Base-by-base conservation (phyloP, 2,329 filamentous ascomycete genomes). In the Colletotrichum chrysophilum region DNA sequence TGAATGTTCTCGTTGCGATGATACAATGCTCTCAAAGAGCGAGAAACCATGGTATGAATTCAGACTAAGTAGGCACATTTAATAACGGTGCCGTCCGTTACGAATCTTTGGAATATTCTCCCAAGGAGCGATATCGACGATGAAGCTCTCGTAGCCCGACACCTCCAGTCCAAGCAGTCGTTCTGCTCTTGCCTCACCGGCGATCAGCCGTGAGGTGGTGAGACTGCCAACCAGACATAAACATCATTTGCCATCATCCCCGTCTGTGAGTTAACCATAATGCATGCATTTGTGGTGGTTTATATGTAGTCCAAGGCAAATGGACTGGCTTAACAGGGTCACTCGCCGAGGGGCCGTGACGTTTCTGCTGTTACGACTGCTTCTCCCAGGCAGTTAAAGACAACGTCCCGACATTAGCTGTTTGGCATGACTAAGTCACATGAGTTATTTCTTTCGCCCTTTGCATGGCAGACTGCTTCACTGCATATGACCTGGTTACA, bases 291-390 rank as follows among this genome's bases (percentile, higher is more conserved):
- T 0, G 14, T 7, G 0, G 10, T 7, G 43, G 18, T 21, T 21
- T n/a, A 7, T 4, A 21, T 48, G 2, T 13, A 3, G 0, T 48
- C 10, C n/a, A 21, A 48, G 43, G 10, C 43, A 3, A 7, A 1
- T 4, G n/a, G n/a, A 13, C 13, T 13, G 43, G 43, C 9, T 21
- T 3, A 0, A 7, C 43, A 21, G 3, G 13, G 10, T 9, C 43
- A n/a, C 4, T 43, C 38, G 5, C 38, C 38, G 38, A 38, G 36
- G 0, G 14, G 1, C 36, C 36, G 7, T 18, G 7, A 9, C 16
- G 36, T 38, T 38, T 38, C 9, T n/a, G 38, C 38, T 5, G 9
- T 43, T 9, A 43, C 38, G 0, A 18, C 34, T 36, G 16, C 38
- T 10, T 43, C 18, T 43, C 18, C 38, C 38, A 24, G 24, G 24